Conservation (phyloP, 1,139 yeast genomes). For the Yamadazyma trypodendri region DNA sequence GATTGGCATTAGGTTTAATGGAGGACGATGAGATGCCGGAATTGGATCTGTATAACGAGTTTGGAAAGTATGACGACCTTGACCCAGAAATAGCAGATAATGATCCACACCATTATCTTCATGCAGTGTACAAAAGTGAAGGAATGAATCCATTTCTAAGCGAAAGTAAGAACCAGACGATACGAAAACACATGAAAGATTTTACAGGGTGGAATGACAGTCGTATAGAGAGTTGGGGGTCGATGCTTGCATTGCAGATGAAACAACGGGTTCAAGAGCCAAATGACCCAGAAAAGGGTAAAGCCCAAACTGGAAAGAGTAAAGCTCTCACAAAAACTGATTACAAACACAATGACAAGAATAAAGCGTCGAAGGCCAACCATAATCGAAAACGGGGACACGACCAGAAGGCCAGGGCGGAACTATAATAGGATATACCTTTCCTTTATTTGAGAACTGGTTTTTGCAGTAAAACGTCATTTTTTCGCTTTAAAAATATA, state of each 20-base stretch:
- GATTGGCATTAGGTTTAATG: constrained; percentile 7
- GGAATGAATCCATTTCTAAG: constrained; percentile 51
- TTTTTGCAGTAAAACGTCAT: background rate
- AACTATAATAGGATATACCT: constrained; percentile 1
- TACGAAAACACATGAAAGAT: constrained; percentile 51
- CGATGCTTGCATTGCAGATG: constrained; percentile 45
- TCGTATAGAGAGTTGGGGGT: constrained; percentile 91
- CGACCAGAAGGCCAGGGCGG: constrained; percentile 41
- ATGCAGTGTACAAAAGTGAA: constrained; percentile 53
- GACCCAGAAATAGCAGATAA: constrained; percentile 5
- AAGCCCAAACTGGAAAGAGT: constrained; percentile 6
- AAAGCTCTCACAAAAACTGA: constrained; percentile 6
- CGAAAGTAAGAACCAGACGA: constrained; percentile 48
- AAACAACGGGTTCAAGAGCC: background rate
- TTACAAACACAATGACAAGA: constrained; percentile 43
- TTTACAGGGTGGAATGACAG: constrained; percentile 77
- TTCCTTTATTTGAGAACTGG: background rate
- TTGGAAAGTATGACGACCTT: constrained; percentile 8
- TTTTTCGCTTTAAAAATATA: no score
- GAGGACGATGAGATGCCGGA: constrained; percentile 10
- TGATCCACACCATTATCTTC: constrained; percentile 43
- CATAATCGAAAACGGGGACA: constrained; percentile 65
- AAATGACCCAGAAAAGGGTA: background rate
- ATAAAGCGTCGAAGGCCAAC: constrained; percentile 58
- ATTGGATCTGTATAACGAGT: constrained; percentile 7